A percentile compares a stretch with the other conserved stretches of the same genome.
Evolutionary conservation across 1,139 yeast genomes (phyloP).

Genomic region (Saccharomycopsis crataegensis): DNA sequence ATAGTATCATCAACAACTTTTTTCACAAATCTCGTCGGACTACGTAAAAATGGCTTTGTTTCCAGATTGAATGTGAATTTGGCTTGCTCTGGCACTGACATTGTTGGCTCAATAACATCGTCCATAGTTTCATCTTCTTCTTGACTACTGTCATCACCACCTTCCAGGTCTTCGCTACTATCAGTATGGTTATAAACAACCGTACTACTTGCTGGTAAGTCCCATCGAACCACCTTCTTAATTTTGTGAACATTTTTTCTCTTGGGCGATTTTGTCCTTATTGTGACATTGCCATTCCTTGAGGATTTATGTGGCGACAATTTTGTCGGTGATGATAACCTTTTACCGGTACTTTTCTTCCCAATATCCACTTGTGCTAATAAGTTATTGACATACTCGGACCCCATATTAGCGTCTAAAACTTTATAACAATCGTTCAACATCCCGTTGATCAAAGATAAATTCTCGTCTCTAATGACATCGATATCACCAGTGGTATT

Average conservation of each 20-base stretch:
- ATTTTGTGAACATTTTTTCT: not conserved
- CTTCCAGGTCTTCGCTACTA: not conserved
- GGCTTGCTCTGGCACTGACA: too few species aligned
- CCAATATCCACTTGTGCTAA: not conserved
- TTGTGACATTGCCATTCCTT: not conserved
- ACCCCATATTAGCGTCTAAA: constrained; percentile 3
- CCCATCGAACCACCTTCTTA: constrained; percentile 18
- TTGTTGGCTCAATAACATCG: not conserved
- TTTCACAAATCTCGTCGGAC: not conserved
- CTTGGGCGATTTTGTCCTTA: not conserved
- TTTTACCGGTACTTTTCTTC: constrained; percentile 1
- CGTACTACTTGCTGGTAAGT: constrained; percentile 10
- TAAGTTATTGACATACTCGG: not conserved
- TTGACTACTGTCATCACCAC: not conserved
- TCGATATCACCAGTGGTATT: constrained; percentile 17
- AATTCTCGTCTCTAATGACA: constrained; percentile 14
- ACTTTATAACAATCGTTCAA: constrained; percentile 15
- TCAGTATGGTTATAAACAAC: not conserved
- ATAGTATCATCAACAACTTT: not conserved
- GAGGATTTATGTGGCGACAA: constrained; percentile 12
- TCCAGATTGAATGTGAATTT: not conserved
- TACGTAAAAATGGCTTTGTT: too few species aligned
- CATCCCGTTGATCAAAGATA: constrained; percentile 17
- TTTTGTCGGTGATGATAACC: constrained; percentile 1
- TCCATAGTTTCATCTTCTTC: constrained; percentile 3